These are phyloP conservation scores for Boletus huronensis DNA, from an alignment of 768 basidiomycete species.

Conservation along the genomic window DNA sequence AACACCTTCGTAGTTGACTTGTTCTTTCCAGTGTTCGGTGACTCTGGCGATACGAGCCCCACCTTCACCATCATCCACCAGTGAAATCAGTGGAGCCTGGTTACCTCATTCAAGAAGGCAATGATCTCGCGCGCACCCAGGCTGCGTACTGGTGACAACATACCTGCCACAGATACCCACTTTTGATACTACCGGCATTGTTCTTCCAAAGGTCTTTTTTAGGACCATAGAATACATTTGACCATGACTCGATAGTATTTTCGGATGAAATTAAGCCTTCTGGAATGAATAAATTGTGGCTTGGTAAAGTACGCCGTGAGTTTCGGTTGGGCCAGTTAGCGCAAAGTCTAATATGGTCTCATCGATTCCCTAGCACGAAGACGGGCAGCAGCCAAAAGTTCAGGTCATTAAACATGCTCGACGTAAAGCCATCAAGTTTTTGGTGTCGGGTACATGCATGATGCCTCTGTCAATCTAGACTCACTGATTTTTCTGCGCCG, in stretches of 20 bases:
- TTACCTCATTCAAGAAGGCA: not conserved
- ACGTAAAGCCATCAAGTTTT: conserved; percentile 16
- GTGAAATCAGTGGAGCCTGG: not conserved
- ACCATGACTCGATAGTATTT: not conserved
- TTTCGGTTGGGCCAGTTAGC: not conserved
- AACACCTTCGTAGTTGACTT: conserved; percentile 1
- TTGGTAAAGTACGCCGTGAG: not conserved
- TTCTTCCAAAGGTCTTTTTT: not conserved
- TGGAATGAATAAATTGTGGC: not conserved
- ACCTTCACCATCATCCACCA: conserved; percentile 21
- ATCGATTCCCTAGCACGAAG: not conserved
- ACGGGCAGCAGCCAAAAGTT: not conserved
- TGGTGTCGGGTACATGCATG: conserved; percentile 12
- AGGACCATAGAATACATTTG: not conserved
- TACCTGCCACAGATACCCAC: not conserved
- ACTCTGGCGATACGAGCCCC: conserved; percentile 1
- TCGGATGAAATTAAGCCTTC: not conserved
- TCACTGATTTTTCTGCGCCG: conserved; percentile 49
- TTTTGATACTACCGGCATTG: not conserved
- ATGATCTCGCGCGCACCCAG: too few species aligned
- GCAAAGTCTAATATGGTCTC: conserved; percentile 2
- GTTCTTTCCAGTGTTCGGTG: conserved; percentile 17
- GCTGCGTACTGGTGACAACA: not conserved
- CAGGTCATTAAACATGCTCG: conserved; percentile 6
- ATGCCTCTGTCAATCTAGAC: conserved; percentile 1